phyloP scores from a whole-genome alignment of 1,139 yeast species.

The Hyphopichia buzzinii region DNA sequence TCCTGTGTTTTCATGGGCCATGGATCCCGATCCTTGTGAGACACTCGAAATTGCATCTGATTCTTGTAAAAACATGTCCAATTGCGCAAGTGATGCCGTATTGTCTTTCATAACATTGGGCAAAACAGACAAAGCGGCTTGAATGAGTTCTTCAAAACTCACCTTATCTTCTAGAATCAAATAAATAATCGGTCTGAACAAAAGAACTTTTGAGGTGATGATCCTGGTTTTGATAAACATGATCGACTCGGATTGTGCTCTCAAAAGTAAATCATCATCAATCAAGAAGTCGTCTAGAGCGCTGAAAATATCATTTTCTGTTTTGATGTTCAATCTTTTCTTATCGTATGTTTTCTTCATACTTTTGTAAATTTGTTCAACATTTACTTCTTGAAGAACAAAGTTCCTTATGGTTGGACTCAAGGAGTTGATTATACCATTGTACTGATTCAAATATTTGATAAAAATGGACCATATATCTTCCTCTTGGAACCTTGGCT shows the following conservation, averaged over 20 bases:
- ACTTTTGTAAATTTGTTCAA: slow-evolving; percentile 31
- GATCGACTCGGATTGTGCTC: slow-evolving; percentile 38
- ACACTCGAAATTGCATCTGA: background rate
- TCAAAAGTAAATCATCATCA: slow-evolving; percentile 33
- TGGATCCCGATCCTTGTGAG: background rate
- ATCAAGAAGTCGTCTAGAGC: slow-evolving; percentile 33
- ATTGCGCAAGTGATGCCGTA: background rate
- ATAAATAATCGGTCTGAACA: slow-evolving; percentile 38
- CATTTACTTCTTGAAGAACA: slow-evolving; percentile 33
- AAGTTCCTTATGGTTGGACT: slow-evolving; percentile 34
- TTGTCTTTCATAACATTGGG: background rate
- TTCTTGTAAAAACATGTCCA: background rate
- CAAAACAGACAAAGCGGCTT: slow-evolving; percentile 22
- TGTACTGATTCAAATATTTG: slow-evolving; percentile 38
- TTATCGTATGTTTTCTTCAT: slow-evolving; percentile 25
- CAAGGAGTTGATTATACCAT: slow-evolving; percentile 39
- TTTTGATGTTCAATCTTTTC: slow-evolving; percentile 9
- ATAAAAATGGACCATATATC: slow-evolving; percentile 31
- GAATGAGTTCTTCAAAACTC: slow-evolving; percentile 21
- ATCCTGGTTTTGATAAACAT: slow-evolving; percentile 42
- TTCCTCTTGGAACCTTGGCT: slow-evolving; percentile 20
- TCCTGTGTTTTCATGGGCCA: background rate
- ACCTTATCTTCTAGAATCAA: slow-evolving; percentile 33
- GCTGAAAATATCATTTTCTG: slow-evolving; percentile 16
- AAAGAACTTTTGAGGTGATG: slow-evolving; percentile 29